phyloP scores from a whole-genome alignment of 129 eudicot genomes.

The Pseudognaphalium luteoalbum region DNA sequence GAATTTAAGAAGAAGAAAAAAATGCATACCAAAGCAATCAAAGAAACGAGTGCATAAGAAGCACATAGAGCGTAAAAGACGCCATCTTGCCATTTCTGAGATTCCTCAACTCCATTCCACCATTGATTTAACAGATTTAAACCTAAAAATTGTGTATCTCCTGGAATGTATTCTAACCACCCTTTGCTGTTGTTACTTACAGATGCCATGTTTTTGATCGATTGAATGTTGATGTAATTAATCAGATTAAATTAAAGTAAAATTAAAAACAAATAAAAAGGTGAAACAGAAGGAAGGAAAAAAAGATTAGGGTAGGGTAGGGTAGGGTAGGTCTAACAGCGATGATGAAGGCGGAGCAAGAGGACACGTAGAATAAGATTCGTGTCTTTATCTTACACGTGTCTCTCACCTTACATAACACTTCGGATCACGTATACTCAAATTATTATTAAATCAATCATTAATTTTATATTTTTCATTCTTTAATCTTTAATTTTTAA shows the following conservation, averaged over 20 bases:
- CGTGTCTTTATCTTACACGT: conserved; percentile 24
- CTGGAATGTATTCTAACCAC: conserved; percentile 25
- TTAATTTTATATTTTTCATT: no score
- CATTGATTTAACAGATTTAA: conserved; percentile 16
- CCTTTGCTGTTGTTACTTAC: conserved; percentile 14
- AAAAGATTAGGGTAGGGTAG: background rate
- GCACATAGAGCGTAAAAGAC: conserved; percentile 58
- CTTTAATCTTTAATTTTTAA: no score
- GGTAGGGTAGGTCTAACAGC: conserved; percentile 8
- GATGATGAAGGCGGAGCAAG: conserved; percentile 30
- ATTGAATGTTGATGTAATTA: conserved; percentile 2
- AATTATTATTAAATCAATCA: no score
- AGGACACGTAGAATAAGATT: conserved; percentile 22
- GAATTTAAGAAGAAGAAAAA: background rate
- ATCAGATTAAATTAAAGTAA: background rate
- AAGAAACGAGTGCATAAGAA: conserved; percentile 55
- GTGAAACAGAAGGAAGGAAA: background rate
- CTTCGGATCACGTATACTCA: background rate
- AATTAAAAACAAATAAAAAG: background rate
- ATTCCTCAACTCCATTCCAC: conserved; percentile 46
- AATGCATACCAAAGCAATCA: conserved; percentile 53
- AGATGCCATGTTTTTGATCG: conserved; percentile 30
- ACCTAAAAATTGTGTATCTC: conserved; percentile 8
- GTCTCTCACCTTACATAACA: conserved; percentile 9
- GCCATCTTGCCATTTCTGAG: conserved; percentile 42